Base-by-base conservation (phyloP, 768 basidiomycete genomes). In the Royoungia palumana region DNA sequence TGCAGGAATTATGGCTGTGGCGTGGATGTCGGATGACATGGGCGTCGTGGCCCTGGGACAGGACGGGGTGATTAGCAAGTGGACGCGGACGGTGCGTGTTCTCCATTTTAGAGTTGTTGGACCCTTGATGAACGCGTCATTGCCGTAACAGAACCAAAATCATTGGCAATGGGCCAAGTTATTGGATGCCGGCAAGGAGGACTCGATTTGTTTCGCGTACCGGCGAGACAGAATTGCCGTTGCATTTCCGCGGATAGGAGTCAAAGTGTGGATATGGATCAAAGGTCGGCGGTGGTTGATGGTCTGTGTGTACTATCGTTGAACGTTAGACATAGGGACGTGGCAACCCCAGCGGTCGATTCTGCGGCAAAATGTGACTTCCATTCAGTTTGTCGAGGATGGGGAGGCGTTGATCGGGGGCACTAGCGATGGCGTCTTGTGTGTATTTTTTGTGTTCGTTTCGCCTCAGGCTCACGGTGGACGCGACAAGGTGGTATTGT, bases 401-500 rank as follows among this genome's bases (percentile, higher is more conserved):
- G 86, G 85, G 0, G 72, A 73, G 32, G 82, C 79, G 41, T 67
- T 87, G 38, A 67, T 87, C 20, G 85, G 86, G 1, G 86, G 84
- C 2, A 86, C 86, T 24, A 75, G 74, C 45, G 85, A 87, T 56
- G 85, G 85, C 11, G 80, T 82, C 17, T 56, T 87, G 85, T 86
- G 64, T 48, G 81, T 17, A 56, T 10, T 9, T 37, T 38, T 37
- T 21, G 46, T 24, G 24, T 10, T 30, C 40, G 25, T 24, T 40
- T 1, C 28, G 25, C 17, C 6, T 20, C 25, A 39, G 34, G 36
- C 58, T 65, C 5, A 68, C 21, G 30, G 40, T 14, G 32, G 19
- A 32, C 28, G 39, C 28, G 39, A 37, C 22, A 48, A 85, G 83
- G 52, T 86, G 85, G 85, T 76, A 81, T 60, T 84, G 80, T 55